Evolutionary conservation across 2,329 filamentous ascomycete species (phyloP).

Genomic region (Aspergillus calidoustus): DNA sequence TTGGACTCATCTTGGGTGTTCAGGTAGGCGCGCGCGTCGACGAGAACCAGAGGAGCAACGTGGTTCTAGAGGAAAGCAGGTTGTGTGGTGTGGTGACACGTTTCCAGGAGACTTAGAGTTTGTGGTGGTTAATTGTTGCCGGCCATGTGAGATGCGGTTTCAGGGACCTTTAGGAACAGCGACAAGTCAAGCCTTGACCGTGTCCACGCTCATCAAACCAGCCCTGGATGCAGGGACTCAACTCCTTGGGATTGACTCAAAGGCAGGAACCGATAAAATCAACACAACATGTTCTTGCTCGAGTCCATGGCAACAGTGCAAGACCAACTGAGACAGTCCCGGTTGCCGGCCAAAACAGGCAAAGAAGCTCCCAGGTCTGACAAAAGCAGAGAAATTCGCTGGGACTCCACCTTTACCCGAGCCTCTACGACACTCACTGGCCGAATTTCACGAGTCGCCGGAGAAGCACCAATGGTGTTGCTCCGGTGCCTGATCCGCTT

Average conservation of each 20-base stretch:
- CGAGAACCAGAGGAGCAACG: neutral
- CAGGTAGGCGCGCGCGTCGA: neutral
- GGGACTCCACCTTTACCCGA: constrained; percentile 1
- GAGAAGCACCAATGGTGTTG: neutral
- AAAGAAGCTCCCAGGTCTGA: neutral
- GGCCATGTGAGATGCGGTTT: neutral
- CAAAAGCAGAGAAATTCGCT: neutral
- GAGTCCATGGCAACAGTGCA: neutral
- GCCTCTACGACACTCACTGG: neutral
- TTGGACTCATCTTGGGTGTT: neutral
- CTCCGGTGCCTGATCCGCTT: constrained; percentile 5
- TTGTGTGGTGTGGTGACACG: constrained; percentile 3
- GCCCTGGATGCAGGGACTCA: neutral
- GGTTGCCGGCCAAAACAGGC: neutral
- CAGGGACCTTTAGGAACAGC: neutral
- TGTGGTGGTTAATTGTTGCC: neutral
- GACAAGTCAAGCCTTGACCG: neutral
- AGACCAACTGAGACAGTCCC: neutral
- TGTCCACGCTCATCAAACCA: neutral
- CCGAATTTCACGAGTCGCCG: neutral
- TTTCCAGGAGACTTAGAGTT: neutral
- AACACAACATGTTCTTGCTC: neutral
- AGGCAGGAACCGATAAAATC: neutral
- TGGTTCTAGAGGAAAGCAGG: neutral
- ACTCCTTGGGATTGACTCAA: neutral